These are phyloP conservation scores for Prototheca stagnorum DNA, from an alignment of 163 green algal species.

Conservation along the genomic window DNA sequence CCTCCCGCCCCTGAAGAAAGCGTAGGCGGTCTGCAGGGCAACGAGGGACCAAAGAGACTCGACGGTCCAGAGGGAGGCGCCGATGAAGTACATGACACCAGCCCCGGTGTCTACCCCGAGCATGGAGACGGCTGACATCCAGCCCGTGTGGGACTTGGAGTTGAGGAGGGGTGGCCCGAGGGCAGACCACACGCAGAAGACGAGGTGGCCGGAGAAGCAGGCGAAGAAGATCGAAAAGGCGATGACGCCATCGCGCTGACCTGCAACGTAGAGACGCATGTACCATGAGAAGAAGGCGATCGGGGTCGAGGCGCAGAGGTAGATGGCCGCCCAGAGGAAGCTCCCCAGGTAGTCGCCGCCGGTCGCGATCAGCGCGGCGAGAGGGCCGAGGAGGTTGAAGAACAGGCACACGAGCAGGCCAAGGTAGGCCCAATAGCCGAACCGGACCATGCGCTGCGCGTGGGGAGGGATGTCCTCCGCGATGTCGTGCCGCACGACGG, in stretches of 20 bases:
- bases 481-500: slow-evolving; percentile 40
- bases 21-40: slow-evolving; percentile 29
- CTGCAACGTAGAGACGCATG: slow-evolving; percentile 37
- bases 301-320: slow-evolving; percentile 32
- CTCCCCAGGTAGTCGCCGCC: slow-evolving; percentile 9
- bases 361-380: slow-evolving; percentile 19
- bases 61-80: slow-evolving; percentile 26
- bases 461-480: slow-evolving; percentile 26
- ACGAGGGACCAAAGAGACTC: slow-evolving; percentile 35
- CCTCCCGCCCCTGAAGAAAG: slow-evolving; percentile 18
- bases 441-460: slow-evolving; percentile 19
- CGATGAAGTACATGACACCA: slow-evolving; percentile 40
- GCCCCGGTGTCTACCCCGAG: slow-evolving; percentile 20
- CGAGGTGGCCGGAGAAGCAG: slow-evolving; percentile 35
- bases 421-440: slow-evolving; percentile 35
- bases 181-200: slow-evolving; percentile 39
- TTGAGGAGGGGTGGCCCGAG: slow-evolving; percentile 23
- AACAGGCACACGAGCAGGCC: slow-evolving; percentile 27
- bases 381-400: slow-evolving; percentile 31
- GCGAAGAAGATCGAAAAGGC: slow-evolving; percentile 46
- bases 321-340: slow-evolving; percentile 33
- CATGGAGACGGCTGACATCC: slow-evolving; percentile 17
- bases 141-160: slow-evolving; percentile 25
- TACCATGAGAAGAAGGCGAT: slow-evolving; percentile 46
- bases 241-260: slow-evolving; percentile 39